Percentiles rank a stretch among this genome's conserved stretches.
Evolutionary conservation across 148 eudicot genomes (phyloP).

Genomic region (Chenopodium formosanum): DNA sequence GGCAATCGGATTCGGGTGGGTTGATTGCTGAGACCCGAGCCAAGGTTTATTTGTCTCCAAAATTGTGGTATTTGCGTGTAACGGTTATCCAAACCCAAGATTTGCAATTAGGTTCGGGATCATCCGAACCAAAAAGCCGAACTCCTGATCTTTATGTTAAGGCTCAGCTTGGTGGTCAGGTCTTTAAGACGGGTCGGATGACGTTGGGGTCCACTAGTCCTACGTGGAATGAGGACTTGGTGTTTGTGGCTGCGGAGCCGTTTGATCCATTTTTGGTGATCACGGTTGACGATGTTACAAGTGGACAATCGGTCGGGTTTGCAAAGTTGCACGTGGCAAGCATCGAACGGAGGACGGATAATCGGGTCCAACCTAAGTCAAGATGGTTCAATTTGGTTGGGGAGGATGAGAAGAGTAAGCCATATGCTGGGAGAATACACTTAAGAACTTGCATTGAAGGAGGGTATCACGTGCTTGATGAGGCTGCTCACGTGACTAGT

Average conservation of each 20-base stretch:
- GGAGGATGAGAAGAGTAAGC: constrained; percentile 46
- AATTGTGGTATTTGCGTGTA: constrained; percentile 83
- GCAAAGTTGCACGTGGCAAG: constrained; percentile 64
- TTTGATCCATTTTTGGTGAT: constrained; percentile 74
- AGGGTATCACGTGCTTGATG: constrained; percentile 98
- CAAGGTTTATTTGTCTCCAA: constrained; percentile 83
- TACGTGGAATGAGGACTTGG: constrained; percentile 82
- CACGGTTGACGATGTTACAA: constrained; percentile 63
- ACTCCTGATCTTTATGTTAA: constrained; percentile 62
- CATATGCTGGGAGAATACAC: constrained; percentile 80
- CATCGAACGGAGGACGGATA: constrained; percentile 54
- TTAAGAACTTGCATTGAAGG: constrained; percentile 72
- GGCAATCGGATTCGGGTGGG: constrained; percentile 95
- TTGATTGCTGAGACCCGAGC: constrained; percentile 83
- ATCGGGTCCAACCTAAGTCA: constrained; percentile 57
- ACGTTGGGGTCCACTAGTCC: constrained; percentile 48
- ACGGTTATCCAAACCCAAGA: constrained; percentile 96
- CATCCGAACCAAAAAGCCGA: constrained; percentile 39
- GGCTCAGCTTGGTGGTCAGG: constrained; percentile 72
- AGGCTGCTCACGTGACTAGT: constrained; percentile 94
- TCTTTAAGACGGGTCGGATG: constrained; percentile 64
- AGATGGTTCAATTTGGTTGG: constrained; percentile 80
- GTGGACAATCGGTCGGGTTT: constrained; percentile 47
- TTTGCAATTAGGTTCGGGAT: constrained; percentile 56
- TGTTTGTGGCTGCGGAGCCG: constrained; percentile 86